Conservation (phyloP, 2,329 filamentous ascomycete genomes). For the Beauveria asiatica region DNA sequence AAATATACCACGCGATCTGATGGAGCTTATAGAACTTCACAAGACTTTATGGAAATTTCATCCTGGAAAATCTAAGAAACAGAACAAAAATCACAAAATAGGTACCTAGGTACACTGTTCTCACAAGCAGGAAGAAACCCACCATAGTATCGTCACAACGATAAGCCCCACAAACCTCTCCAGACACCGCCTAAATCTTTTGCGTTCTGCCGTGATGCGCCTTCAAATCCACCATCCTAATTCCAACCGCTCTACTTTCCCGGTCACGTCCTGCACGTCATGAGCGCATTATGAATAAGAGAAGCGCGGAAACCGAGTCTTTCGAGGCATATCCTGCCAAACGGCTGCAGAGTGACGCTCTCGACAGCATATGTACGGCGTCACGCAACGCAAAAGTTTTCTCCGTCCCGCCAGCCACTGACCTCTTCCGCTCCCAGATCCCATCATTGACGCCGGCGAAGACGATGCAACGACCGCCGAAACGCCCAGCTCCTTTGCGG, state of each 20-base stretch:
- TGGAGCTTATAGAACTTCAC: no score
- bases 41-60: no score
- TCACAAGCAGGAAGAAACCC: neutral
- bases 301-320: slow-evolving; percentile 19
- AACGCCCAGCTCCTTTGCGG: slow-evolving; percentile 25
- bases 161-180: slow-evolving; percentile 22
- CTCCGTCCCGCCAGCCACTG: neutral
- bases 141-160: slow-evolving; percentile 7
- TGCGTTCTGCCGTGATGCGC: slow-evolving; percentile 23
- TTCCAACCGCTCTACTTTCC: slow-evolving; percentile 10
- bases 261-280: neutral
- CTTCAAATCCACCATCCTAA: slow-evolving; percentile 5
- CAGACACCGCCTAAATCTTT: slow-evolving; percentile 25
- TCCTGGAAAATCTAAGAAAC: no score
- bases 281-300: slow-evolving; percentile 25
- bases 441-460: slow-evolving; percentile 25
- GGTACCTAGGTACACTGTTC: no score
- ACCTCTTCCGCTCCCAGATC: slow-evolving; percentile 11
- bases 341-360: slow-evolving; percentile 15
- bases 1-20: no score
- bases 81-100: no score
- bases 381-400: neutral
- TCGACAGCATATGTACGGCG: slow-evolving; percentile 18
- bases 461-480: slow-evolving; percentile 24
- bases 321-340: slow-evolving; percentile 21